Evolutionary conservation across 306 rosid species (phyloP).

Genomic region (Prunus armeniaca): DNA sequence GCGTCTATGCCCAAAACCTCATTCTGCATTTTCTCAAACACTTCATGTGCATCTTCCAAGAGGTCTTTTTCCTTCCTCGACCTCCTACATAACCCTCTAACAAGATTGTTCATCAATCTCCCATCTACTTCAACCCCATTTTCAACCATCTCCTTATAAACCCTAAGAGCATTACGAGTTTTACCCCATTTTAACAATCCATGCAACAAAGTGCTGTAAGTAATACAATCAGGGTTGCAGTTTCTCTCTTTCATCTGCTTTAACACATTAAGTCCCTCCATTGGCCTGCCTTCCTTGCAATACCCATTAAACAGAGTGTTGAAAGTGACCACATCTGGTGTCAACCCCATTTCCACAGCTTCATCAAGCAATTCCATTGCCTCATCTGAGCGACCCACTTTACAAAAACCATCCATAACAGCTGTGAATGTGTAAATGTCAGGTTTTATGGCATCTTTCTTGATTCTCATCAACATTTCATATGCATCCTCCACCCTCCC

Average conservation of each 20-base stretch:
- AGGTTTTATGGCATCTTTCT: conserved; percentile 36
- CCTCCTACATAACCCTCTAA: conserved; percentile 52
- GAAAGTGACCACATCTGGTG: conserved; percentile 56
- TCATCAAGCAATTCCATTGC: conserved; percentile 66
- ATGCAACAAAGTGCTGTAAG: conserved; percentile 60
- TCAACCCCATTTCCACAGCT: conserved; percentile 51
- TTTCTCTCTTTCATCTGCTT: conserved; percentile 51
- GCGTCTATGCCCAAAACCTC: conserved; percentile 31
- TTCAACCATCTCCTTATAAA: conserved; percentile 56
- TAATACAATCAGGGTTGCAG: conserved; percentile 60
- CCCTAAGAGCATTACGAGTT: conserved; percentile 26
- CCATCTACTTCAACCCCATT: conserved; percentile 49
- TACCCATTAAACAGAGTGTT: conserved; percentile 71
- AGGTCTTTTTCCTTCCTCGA: conserved; percentile 37
- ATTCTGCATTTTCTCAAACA: conserved; percentile 59
- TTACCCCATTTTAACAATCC: conserved; percentile 75
- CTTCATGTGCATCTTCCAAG: conserved; percentile 38
- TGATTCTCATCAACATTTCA: conserved; percentile 55
- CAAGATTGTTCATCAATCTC: conserved; percentile 53
- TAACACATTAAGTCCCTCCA: conserved; percentile 53
- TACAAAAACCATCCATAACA: conserved; percentile 80
- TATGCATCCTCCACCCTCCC: conserved; percentile 78
- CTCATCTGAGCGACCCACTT: conserved; percentile 77
- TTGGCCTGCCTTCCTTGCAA: conserved; percentile 68
- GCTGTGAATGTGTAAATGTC: conserved; percentile 65